Evolutionary conservation across 306 rosid species (phyloP).

Genomic region (Dryas drummondii): DNA sequence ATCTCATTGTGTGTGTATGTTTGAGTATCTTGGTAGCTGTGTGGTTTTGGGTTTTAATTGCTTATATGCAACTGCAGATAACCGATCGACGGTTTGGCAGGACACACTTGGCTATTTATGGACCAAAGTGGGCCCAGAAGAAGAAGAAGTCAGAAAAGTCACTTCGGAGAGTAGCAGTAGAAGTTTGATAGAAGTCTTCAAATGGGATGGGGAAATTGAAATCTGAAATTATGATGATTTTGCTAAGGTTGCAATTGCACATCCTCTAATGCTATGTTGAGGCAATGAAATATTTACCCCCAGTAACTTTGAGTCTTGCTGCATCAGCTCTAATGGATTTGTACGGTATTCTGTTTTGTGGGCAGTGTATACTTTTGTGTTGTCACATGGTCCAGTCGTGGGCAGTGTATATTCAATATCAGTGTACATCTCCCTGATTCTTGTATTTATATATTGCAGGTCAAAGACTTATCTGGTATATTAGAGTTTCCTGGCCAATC

Average conservation of each 20-base stretch:
- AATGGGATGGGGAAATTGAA: constrained; percentile 23
- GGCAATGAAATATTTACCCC: constrained; percentile 15
- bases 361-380: not conserved
- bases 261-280: constrained; percentile 14
- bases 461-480: not conserved
- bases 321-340: not conserved
- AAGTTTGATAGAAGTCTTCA: constrained; percentile 30
- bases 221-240: constrained; percentile 9
- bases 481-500: constrained; percentile 8
- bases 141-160: constrained; percentile 48
- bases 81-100: constrained; percentile 85
- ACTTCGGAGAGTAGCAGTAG: constrained; percentile 26
- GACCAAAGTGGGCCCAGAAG: constrained; percentile 93
- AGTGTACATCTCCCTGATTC: constrained; percentile 5
- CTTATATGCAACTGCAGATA: constrained; percentile 54
- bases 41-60: constrained; percentile 13
- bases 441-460: constrained; percentile 8
- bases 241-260: constrained; percentile 5
- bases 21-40: not conserved
- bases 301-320: constrained; percentile 4
- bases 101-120: constrained; percentile 82
- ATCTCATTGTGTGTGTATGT: not conserved
- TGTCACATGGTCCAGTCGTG: not conserved
- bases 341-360: constrained; percentile 10
- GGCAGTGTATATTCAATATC: not conserved